Evolutionary conservation across 331 rosid species (phyloP), one percentile per base, ranked within the genome.

Genomic region (Quercus lobata): DNA sequence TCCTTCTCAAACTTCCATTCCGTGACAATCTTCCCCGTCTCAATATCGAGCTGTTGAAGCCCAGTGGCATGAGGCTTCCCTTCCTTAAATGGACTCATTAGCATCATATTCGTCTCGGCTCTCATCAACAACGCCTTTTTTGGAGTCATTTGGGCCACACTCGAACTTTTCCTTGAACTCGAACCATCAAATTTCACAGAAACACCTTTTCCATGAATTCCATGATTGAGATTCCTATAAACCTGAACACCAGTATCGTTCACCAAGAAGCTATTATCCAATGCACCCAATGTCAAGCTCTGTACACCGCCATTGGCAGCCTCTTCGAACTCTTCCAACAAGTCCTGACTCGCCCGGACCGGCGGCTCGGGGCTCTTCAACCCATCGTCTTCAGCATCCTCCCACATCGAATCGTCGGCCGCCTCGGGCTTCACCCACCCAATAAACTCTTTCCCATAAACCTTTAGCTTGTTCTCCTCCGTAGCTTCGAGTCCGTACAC

Each of bases 1-100:
- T 94, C 97, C 85, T 94, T 94, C 84, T 83, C 97, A 65, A 94
- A 94, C 89, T 94, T 94, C 98, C 98, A 92, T 58, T 88, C 90
- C 0, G 95, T 84, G 3, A 94, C 97, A 44, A 91, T 82, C 88
- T 92, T 94, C 19, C 97, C 97, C 0, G 92, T 92, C 76, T 94
- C 97, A 0, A 92, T 88, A 73, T 94, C 97, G 16, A 92, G 89
- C 86, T 94, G 97, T 17, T 84, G 84, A 69, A 94, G 90, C 77
- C 89, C 88, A 3, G 83, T 66, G 25, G 93, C 76, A 1, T 92
- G 88, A 15, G 93, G 97, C 65, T 76, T 87, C 76, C 97, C 98
- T 27, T 85, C 92, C 74, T 83, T 87, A 22, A 89, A 27, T 0
- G 95, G 97, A 84, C 95, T 87, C 98, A 94, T 94, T 4, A 94